These are phyloP conservation scores for Populus simonii DNA, from an alignment of 345 rosid species.

Conservation along the genomic window DNA sequence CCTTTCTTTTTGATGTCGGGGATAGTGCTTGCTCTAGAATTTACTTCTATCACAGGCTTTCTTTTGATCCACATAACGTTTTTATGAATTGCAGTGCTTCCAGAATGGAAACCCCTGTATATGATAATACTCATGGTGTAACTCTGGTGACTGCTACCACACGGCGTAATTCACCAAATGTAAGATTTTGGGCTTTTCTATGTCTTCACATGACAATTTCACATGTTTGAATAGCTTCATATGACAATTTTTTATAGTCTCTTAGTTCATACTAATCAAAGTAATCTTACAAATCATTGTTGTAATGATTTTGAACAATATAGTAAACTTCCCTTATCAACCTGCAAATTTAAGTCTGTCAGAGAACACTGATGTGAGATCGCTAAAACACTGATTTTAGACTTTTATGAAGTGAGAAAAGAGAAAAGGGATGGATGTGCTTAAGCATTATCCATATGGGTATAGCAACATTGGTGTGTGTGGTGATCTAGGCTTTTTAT, in stretches of 20 bases:
- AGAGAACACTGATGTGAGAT: too few relatives aligned
- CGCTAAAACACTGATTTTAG: too few relatives aligned
- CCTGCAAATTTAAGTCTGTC: too few relatives aligned
- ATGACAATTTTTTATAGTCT: too few relatives aligned
- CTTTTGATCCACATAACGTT: slow-evolving; percentile 5
- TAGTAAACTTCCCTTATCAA: too few relatives aligned
- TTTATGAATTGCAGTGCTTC: slow-evolving; percentile 58
- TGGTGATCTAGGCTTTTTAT: not conserved
- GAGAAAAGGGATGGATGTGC: too few relatives aligned
- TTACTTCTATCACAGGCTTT: not conserved
- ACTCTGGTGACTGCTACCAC: slow-evolving; percentile 87
- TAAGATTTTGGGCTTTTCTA: slow-evolving; percentile 24
- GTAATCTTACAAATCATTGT: not conserved
- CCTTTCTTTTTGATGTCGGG: not conserved
- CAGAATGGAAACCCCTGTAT: slow-evolving; percentile 99
- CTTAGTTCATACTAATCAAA: too few relatives aligned
- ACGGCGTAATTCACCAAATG: slow-evolving; percentile 89
- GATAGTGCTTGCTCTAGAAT: not conserved
- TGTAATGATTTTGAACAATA: not conserved
- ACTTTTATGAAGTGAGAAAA: too few relatives aligned
- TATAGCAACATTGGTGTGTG: not conserved
- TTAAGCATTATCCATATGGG: too few relatives aligned
- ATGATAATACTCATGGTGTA: slow-evolving; percentile 77
- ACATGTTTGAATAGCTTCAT: not conserved
- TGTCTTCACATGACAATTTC: not conserved